Evolutionary conservation across 2,329 filamentous ascomycete genomes (phyloP).

Genomic region (Colletotrichum acutatum): DNA sequence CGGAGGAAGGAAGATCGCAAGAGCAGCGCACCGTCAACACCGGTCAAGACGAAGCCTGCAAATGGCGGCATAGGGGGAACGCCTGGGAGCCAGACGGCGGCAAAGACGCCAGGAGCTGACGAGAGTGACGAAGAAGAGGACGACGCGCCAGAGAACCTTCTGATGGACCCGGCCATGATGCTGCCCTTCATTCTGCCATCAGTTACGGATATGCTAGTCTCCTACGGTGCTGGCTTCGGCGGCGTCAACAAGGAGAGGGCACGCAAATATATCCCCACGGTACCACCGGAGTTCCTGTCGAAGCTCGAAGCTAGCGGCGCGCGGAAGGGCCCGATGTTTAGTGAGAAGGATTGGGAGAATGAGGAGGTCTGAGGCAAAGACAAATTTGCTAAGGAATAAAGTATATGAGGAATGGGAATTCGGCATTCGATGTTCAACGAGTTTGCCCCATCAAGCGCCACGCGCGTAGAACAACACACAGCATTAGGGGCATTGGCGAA

Average conservation of each 20-base stretch:
- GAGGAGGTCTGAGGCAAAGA: constrained; percentile 68
- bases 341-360: constrained; percentile 74
- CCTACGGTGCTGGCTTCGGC: constrained; percentile 93
- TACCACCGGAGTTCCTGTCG: constrained; percentile 91
- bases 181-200: constrained; percentile 95
- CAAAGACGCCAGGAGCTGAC: constrained; percentile 46
- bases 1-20: constrained; percentile 67
- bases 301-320: constrained; percentile 77
- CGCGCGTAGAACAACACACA: background rate
- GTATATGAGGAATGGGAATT: background rate
- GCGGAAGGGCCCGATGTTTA: constrained; percentile 66
- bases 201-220: constrained; percentile 96
- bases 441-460: background rate
- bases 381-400: too few relatives aligned
- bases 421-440: background rate
- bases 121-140: constrained; percentile 68
- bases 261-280: constrained; percentile 94
- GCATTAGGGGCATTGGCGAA: background rate
- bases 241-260: constrained; percentile 92
- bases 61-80: constrained; percentile 58
- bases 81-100: constrained; percentile 53
- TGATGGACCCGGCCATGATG: constrained; percentile 91
- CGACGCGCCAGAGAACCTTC: constrained; percentile 77
- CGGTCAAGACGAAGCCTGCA: constrained; percentile 49
- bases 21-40: constrained; percentile 57